Percentiles rank a stretch among this genome's conserved stretches.
phyloP scores from a whole-genome alignment of 257 asterid species.

The Nemophila menziesii region DNA sequence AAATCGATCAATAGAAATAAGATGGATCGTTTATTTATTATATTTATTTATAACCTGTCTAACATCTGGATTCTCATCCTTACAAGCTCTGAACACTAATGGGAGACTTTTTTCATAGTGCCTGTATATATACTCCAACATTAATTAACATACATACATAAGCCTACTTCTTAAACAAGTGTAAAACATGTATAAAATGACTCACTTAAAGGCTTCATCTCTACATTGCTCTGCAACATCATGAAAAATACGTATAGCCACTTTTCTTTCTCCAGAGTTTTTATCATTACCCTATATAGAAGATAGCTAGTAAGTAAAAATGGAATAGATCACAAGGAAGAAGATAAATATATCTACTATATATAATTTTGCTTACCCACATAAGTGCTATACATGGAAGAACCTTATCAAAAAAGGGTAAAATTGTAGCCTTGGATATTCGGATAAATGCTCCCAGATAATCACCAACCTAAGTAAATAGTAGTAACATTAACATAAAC shows the following conservation, averaged over 20 bases:
- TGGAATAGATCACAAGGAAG: not conserved
- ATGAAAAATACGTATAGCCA: constrained; percentile 90
- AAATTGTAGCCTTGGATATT: constrained; percentile 73
- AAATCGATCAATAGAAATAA: too few species aligned
- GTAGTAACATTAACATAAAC: not conserved
- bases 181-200: constrained; percentile 1
- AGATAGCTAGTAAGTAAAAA: constrained; percentile 1
- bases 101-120: constrained; percentile 84
- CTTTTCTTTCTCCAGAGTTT: constrained; percentile 90
- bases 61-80: constrained; percentile 80
- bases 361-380: constrained; percentile 58
- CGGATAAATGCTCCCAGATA: constrained; percentile 76
- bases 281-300: constrained; percentile 75
- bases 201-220: constrained; percentile 70
- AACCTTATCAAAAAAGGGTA: constrained; percentile 85
- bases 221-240: constrained; percentile 98
- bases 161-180: too few species aligned
- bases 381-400: constrained; percentile 78
- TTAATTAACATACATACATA: too few species aligned
- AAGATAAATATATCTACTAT: too few species aligned
- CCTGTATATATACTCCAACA: constrained; percentile 21
- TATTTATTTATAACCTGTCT: too few species aligned
- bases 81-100: constrained; percentile 91
- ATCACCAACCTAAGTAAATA: constrained; percentile 63
- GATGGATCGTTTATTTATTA: too few species aligned